Conservation (phyloP, 2,329 filamentous ascomycete species). For the Fusarium chuoi region DNA sequence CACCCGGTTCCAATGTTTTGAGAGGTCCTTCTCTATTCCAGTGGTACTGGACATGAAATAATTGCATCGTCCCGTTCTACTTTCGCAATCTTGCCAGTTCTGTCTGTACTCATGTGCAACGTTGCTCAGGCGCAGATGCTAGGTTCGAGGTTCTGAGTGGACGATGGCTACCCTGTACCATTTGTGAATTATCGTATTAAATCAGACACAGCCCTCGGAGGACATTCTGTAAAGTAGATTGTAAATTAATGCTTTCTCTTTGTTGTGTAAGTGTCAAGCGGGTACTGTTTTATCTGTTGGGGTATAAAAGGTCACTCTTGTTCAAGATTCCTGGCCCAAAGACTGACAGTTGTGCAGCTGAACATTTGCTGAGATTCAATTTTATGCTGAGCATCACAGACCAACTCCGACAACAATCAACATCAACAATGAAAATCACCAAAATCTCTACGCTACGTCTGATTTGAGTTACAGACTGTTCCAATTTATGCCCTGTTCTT, state of each 20-base stretch:
- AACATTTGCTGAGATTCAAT: rapidly evolving
- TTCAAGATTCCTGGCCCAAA: neutral
- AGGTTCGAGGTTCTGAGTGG: rapidly evolving
- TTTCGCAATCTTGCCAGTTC: neutral
- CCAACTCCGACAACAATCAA: neutral
- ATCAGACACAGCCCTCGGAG: neutral
- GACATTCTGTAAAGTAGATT: too few species aligned
- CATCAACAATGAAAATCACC: neutral
- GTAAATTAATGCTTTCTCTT: rapidly evolving
- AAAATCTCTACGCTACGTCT: rapidly evolving
- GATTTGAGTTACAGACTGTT: rapidly evolving
- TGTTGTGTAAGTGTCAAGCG: neutral
- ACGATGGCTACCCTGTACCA: neutral
- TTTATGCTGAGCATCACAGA: neutral
- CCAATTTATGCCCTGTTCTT: rapidly evolving
- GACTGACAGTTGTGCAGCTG: rapidly evolving
- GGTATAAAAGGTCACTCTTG: rapidly evolving
- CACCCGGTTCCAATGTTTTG: neutral
- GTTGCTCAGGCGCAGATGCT: neutral
- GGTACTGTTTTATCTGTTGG: too few species aligned
- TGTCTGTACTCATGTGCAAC: neutral
- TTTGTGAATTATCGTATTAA: neutral
- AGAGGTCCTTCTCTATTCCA: neutral
- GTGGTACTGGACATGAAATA: rapidly evolving
- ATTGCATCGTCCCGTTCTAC: rapidly evolving